phyloP scores from a whole-genome alignment of 2,329 filamentous ascomycete genomes.

The Fusarium chaquense region DNA sequence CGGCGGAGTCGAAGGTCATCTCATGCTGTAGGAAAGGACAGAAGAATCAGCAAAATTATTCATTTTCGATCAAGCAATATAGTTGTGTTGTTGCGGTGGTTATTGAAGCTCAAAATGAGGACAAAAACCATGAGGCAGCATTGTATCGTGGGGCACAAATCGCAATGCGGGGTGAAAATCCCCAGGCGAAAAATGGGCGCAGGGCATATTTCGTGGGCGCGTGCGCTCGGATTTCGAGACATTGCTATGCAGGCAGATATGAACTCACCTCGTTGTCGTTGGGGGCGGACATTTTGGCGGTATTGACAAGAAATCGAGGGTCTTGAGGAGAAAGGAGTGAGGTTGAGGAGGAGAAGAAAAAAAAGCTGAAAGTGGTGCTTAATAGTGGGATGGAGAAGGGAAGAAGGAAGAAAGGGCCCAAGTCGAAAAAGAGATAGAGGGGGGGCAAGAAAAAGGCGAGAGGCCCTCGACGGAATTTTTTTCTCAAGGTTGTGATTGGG shows the following conservation, averaged over 20 bases:
- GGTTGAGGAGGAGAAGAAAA: constrained; percentile 44
- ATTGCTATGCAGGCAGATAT: constrained; percentile 12
- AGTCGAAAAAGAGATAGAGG: constrained; percentile 46
- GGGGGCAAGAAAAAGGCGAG: constrained; percentile 52
- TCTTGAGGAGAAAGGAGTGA: constrained; percentile 48
- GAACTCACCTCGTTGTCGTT: constrained; percentile 60
- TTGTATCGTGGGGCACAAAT: constrained; percentile 54
- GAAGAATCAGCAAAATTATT: constrained; percentile 42
- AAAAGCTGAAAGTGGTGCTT: constrained; percentile 47
- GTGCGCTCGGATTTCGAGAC: constrained; percentile 33
- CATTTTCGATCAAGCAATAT: constrained; percentile 9
- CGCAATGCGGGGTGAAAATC: constrained; percentile 62
- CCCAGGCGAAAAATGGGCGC: constrained; percentile 51
- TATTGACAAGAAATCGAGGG: constrained; percentile 55
- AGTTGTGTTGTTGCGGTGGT: constrained; percentile 17
- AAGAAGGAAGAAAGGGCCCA: constrained; percentile 49
- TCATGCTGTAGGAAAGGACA: constrained; percentile 71
- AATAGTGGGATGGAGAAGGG: constrained; percentile 48
- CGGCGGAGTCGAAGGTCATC: constrained; percentile 86
- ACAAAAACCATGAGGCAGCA: constrained; percentile 33
- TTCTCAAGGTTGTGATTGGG: constrained; percentile 55
- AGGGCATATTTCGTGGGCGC: constrained; percentile 43
- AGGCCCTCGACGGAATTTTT: constrained; percentile 55
- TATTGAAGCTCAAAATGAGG: constrained; percentile 28
- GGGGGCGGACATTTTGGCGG: constrained; percentile 67